Evolutionary conservation across 805 yeast genomes (phyloP).

Genomic region (Nakazawaea ambrosiae): DNA sequence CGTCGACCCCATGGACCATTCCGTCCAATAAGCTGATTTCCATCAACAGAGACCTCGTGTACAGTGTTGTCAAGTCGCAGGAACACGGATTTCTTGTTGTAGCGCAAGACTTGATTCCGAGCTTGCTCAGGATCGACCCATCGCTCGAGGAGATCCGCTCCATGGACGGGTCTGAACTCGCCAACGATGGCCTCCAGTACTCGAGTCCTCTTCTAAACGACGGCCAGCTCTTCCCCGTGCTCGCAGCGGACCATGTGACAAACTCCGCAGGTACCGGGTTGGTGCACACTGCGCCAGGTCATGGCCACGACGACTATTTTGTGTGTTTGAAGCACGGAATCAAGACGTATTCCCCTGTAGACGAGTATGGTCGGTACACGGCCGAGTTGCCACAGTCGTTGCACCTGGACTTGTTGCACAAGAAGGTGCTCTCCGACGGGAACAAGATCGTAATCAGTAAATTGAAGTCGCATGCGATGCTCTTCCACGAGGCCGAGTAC

Average conservation of each 20-base stretch:
- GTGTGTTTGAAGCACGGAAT: slow-evolving; percentile 55
- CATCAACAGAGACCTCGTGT: slow-evolving; percentile 49
- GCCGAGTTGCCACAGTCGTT: slow-evolving; percentile 37
- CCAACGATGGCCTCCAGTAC: slow-evolving; percentile 36
- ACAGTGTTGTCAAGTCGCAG: slow-evolving; percentile 33
- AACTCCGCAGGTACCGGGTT: slow-evolving; percentile 84
- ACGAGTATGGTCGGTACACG: slow-evolving; percentile 63
- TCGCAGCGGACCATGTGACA: slow-evolving; percentile 80
- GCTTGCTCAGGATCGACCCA: slow-evolving; percentile 26
- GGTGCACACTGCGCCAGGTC: slow-evolving; percentile 97
- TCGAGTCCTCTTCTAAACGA: slow-evolving; percentile 41
- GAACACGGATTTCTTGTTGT: slow-evolving; percentile 44
- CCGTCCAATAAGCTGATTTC: slow-evolving; percentile 84
- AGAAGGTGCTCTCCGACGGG: slow-evolving; percentile 59
- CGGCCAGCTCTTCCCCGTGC: slow-evolving; percentile 41
- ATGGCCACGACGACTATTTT: slow-evolving; percentile 88
- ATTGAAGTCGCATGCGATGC: slow-evolving; percentile 35
- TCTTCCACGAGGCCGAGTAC: slow-evolving; percentile 40
- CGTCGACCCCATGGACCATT: slow-evolving; percentile 98
- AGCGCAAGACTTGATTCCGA: slow-evolving; percentile 39
- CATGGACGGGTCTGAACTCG: too few relatives aligned
- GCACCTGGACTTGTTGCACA: slow-evolving; percentile 38
- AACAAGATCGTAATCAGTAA: slow-evolving; percentile 35
- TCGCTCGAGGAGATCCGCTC: slow-evolving; percentile 10
- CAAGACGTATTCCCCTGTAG: slow-evolving; percentile 69